These are phyloP conservation scores for Pleodorina starrii DNA, from an alignment of 139 green algal species.

Conservation along the genomic window DNA sequence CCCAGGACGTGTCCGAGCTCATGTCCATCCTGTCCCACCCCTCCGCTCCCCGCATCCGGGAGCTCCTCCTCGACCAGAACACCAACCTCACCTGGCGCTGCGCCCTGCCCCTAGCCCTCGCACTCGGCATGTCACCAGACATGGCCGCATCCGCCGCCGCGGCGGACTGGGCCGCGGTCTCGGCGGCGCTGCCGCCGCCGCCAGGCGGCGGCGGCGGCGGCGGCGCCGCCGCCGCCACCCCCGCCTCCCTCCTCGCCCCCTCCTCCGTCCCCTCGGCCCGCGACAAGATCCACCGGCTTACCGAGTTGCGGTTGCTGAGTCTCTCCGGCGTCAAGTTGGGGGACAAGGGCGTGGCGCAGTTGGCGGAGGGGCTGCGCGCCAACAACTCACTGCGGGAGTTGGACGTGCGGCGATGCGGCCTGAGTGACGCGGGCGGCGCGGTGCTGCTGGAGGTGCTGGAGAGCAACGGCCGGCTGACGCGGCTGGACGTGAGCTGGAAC, in stretches of 20 bases:
- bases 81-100: conserved; percentile 42
- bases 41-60: conserved; percentile 41
- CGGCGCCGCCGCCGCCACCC: not conserved
- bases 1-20: conserved; percentile 45
- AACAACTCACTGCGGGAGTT: conserved; percentile 57
- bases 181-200: not conserved
- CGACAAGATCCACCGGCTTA: conserved; percentile 42
- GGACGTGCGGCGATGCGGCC: conserved; percentile 52
- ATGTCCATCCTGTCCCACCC: conserved; percentile 33
- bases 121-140: conserved; percentile 13
- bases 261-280: not conserved
- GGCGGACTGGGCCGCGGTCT: not conserved
- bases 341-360: conserved; percentile 56
- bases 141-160: not conserved
- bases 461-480: conserved; percentile 8
- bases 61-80: conserved; percentile 36
- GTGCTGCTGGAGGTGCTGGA: conserved; percentile 50
- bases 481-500: conserved; percentile 60
- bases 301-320: conserved; percentile 38
- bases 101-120: conserved; percentile 19
- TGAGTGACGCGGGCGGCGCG: conserved; percentile 51
- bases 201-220: conserved; percentile 5
- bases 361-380: conserved; percentile 45
- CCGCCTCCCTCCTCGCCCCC: conserved; percentile 1
- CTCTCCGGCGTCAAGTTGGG: conserved; percentile 55